Evolutionary conservation across 179 eudicot species (phyloP), one percentile per base, ranked within the genome.

Genomic region (Heliamphora ciliata): DNA sequence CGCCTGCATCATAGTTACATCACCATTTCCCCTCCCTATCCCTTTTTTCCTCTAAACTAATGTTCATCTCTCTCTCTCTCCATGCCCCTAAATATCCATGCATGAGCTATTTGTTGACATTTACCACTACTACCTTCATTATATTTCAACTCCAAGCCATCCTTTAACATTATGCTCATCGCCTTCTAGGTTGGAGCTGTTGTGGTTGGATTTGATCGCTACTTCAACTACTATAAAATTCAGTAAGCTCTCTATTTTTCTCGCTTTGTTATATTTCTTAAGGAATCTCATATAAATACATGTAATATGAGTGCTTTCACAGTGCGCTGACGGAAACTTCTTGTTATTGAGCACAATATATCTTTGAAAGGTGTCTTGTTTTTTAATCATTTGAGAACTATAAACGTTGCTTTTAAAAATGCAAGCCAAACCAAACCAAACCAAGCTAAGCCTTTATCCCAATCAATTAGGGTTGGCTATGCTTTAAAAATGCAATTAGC

Each of bases 201-300:
- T 86, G 98, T 96, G 74, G 99, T 96, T 81, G 99, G 99, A 85
- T 94, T 96, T 88, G 99, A 96, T 86, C 97, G 97, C 47, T 91
- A 91, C 84, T 92, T 96, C 77, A 96, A 96, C 90, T 96, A 96
- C 91, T 93, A 91, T 82, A 96, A 96, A 89, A 84, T 93, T 83
- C 98, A 94, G 98, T 96, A 90, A 91, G 96, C 90, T 84, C 59
- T 72, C 73, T 60, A 17, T 13, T 56, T 55, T 54, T 65, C 60
- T 11, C 63, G 50, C 46, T 8, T 15, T 52, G 10, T 50, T 59
- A 13, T 59, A 55, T 14, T 52, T 61, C 8, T 47, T 17, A 7
- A 50, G 44, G 17, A 56, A 60, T 52, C 31, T 11, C 18, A 31
- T 1, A 66, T 79, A 11, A 4, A 47, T 31, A 65, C 6, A 79